Conservation (phyloP, 441 rosid species). For the Populus hybrid region DNA sequence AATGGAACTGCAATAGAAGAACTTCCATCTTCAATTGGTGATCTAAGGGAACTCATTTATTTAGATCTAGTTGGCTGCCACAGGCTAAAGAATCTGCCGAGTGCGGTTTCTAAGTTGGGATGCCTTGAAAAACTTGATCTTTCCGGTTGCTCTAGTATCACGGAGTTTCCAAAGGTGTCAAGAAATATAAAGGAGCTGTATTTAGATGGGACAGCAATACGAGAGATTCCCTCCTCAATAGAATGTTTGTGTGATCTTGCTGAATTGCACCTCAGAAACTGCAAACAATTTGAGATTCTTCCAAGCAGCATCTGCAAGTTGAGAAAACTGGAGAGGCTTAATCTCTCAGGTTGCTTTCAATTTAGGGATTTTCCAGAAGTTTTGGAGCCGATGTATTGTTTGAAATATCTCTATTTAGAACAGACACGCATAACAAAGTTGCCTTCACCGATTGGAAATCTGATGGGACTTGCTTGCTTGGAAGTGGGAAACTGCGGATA, state of each 20-base stretch:
- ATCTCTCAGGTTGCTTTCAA: conserved; percentile 9
- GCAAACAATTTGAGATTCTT: neutral
- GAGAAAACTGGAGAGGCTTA: conserved; percentile 10
- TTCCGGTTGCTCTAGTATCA: conserved; percentile 21
- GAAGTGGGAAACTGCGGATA: neutral
- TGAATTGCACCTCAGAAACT: neutral
- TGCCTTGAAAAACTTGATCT: conserved; percentile 23
- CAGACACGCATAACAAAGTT: conserved; percentile 13
- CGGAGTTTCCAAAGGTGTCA: conserved; percentile 27
- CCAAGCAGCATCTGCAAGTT: conserved; percentile 20
- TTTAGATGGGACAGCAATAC: conserved; percentile 13
- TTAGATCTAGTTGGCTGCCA: conserved; percentile 1
- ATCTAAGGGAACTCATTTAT: neutral
- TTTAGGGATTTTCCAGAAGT: neutral
- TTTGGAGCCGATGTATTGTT: neutral
- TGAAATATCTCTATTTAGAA: neutral
- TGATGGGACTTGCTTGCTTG: neutral
- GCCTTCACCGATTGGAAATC: conserved; percentile 5
- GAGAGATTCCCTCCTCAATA: conserved; percentile 8
- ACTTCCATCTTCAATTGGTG: conserved; percentile 8
- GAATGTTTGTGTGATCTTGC: neutral
- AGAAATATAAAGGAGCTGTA: conserved; percentile 12
- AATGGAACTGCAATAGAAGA: conserved; percentile 13
- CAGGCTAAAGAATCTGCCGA: conserved; percentile 3
- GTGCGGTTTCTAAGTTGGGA: neutral